Evolutionary conservation across 768 basidiomycete genomes (phyloP).

Genomic region (Mycena chlorophos): DNA sequence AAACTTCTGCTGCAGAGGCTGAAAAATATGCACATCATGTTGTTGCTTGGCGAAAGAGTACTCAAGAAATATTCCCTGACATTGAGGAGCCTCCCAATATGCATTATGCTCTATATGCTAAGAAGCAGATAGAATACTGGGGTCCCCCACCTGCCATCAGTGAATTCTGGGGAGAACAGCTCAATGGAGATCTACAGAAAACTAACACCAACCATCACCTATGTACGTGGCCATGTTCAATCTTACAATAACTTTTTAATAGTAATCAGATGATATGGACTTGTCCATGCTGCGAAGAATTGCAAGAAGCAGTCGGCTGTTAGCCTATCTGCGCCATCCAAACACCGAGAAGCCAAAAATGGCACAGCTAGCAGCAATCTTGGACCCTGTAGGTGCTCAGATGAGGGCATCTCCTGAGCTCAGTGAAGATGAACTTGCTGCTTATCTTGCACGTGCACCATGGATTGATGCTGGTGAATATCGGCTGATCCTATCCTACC

Average conservation of each 20-base stretch:
- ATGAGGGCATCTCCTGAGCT: background rate
- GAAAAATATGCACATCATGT: conserved; percentile 4
- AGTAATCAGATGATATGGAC: conserved; percentile 2
- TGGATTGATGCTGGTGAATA: conserved; percentile 5
- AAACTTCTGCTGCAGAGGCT: conserved; percentile 14
- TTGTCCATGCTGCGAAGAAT: conserved; percentile 8
- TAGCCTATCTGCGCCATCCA: conserved; percentile 3
- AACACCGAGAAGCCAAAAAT: background rate
- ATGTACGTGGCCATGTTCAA: background rate
- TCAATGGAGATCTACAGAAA: conserved; percentile 17
- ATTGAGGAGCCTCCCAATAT: conserved; percentile 7
- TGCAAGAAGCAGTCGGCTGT: background rate
- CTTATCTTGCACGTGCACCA: background rate
- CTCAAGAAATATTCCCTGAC: background rate
- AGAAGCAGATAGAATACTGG: conserved; percentile 14
- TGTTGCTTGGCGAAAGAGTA: conserved; percentile 6
- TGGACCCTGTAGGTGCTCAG: background rate
- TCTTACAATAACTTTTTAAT: background rate
- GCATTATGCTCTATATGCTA: conserved; percentile 17
- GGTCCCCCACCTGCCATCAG: conserved; percentile 11
- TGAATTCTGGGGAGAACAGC: conserved; percentile 19
- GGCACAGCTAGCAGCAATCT: background rate
- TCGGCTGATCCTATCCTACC: background rate
- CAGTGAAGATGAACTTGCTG: background rate
- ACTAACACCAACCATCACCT: conserved; percentile 12